These are phyloP conservation scores for Triticum urartu DNA, from an alignment of 176 grass and related monocot genomes.

Conservation along the genomic window DNA sequence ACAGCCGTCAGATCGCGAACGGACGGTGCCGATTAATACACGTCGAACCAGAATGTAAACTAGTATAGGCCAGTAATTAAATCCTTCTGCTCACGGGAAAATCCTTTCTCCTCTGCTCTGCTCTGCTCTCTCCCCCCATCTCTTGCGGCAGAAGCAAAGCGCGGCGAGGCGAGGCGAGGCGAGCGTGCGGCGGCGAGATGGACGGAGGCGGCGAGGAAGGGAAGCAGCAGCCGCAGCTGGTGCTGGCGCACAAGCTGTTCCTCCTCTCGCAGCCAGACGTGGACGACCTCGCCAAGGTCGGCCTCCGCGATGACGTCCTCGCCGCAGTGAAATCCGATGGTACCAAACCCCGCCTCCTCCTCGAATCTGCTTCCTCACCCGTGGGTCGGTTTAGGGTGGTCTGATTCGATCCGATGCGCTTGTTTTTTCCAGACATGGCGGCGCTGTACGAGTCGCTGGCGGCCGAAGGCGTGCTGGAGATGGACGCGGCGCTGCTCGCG, in stretches of 20 bases:
- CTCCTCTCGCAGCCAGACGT: slow-evolving; percentile 74
- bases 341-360: slow-evolving; percentile 8
- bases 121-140: background rate
- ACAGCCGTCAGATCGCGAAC: background rate
- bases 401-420: slow-evolving; percentile 25
- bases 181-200: slow-evolving; percentile 22
- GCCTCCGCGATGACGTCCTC: slow-evolving; percentile 79
- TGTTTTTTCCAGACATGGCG: slow-evolving; percentile 58
- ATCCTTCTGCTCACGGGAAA: background rate
- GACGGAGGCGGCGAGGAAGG: slow-evolving; percentile 56
- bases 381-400: background rate
- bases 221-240: slow-evolving; percentile 77
- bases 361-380: background rate
- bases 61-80: background rate
- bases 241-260: slow-evolving; percentile 85
- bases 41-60: background rate
- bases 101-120: background rate
- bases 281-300: slow-evolving; percentile 91
- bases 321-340: slow-evolving; percentile 73
- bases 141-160: slow-evolving; percentile 57
- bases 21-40: background rate
- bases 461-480: slow-evolving; percentile 60
- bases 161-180: background rate
- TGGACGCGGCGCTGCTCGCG: slow-evolving; percentile 67
- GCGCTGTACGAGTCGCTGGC: slow-evolving; percentile 74